Evolutionary conservation across 1,284 basidiomycete genomes (phyloP).

Genomic region (Fomitopsis betulina): DNA sequence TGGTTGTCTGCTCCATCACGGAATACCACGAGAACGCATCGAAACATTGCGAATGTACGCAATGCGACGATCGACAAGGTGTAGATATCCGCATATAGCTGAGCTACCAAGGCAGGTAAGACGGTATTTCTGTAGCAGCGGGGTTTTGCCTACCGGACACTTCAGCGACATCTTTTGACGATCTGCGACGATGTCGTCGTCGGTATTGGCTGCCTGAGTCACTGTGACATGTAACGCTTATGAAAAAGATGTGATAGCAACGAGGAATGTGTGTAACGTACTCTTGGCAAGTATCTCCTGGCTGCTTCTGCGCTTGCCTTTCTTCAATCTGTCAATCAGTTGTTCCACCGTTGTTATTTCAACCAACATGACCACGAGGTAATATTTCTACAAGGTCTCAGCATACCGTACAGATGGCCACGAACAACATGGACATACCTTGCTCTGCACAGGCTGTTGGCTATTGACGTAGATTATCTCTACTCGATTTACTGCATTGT

Average conservation of each 20-base stretch:
- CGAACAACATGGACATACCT: slow-evolving; percentile 37
- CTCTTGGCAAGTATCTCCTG: slow-evolving; percentile 68
- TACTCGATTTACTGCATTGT: slow-evolving; percentile 57
- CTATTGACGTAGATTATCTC: slow-evolving; percentile 92
- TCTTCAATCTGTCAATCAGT: slow-evolving; percentile 64
- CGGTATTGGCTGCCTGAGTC: slow-evolving; percentile 51
- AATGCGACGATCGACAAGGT: slow-evolving; percentile 82
- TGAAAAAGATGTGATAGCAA: background rate
- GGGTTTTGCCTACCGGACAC: slow-evolving; percentile 69
- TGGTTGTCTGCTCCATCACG: slow-evolving; percentile 95
- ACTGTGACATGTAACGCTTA: slow-evolving; percentile 39
- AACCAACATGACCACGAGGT: slow-evolving; percentile 79
- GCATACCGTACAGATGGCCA: background rate
- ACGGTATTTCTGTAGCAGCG: background rate
- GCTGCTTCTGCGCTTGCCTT: slow-evolving; percentile 58
- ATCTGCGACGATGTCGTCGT: slow-evolving; percentile 87
- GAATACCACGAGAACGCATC: slow-evolving; percentile 94
- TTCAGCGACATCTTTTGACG: slow-evolving; percentile 86
- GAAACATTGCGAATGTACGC: slow-evolving; percentile 94
- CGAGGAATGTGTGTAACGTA: slow-evolving; percentile 29
- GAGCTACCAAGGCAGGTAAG: slow-evolving; percentile 43
- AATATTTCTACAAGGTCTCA: slow-evolving; percentile 65
- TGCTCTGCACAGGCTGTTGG: slow-evolving; percentile 68
- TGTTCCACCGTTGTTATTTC: slow-evolving; percentile 65
- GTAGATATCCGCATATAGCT: slow-evolving; percentile 85